These are phyloP conservation scores for Aureobasidium sp. DNA, from an alignment of 2,329 filamentous ascomycete species.

Conservation along the genomic window DNA sequence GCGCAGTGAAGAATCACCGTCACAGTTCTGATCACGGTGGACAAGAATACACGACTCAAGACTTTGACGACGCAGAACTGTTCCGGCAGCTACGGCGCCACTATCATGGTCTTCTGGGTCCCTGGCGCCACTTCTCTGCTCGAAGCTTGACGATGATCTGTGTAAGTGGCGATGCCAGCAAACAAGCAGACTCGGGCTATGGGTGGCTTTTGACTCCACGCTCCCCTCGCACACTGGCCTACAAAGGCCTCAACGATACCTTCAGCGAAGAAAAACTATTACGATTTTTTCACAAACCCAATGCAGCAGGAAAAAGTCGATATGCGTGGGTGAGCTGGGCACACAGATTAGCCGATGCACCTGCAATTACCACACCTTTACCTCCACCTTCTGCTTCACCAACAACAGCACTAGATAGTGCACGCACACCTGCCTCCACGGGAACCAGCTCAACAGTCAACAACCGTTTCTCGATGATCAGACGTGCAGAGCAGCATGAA, in stretches of 20 bases:
- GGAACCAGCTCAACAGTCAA: slow-evolving; percentile 1
- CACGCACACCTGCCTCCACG: not conserved
- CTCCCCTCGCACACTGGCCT: slow-evolving; percentile 25
- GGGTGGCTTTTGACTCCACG: slow-evolving; percentile 25
- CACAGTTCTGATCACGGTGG: slow-evolving; percentile 17
- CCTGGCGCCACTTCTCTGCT: slow-evolving; percentile 26
- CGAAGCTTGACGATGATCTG: slow-evolving; percentile 26
- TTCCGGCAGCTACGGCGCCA: slow-evolving; percentile 24
- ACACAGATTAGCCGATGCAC: slow-evolving; percentile 28
- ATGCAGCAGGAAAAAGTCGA: slow-evolving; percentile 29
- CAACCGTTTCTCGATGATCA: slow-evolving; percentile 9
- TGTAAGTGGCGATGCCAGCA: slow-evolving; percentile 23
- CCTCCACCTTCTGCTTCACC: not conserved
- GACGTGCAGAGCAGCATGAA: slow-evolving; percentile 23
- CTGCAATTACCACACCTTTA: not conserved
- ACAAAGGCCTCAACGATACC: slow-evolving; percentile 26
- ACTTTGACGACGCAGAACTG: slow-evolving; percentile 30
- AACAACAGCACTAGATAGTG: not conserved
- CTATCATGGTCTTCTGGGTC: slow-evolving; percentile 25
- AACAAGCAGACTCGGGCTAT: slow-evolving; percentile 23
- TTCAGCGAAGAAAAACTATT: slow-evolving; percentile 36
- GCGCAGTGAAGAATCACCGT: slow-evolving; percentile 19
- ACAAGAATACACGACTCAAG: slow-evolving; percentile 21
- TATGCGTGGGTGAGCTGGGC: slow-evolving; percentile 41
- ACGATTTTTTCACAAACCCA: slow-evolving; percentile 29